A percentile compares a stretch with the other conserved stretches of the same genome.
These are phyloP conservation scores for Lipomyces sp. DNA, from an alignment of 805 yeast species.

Conservation along the genomic window DNA sequence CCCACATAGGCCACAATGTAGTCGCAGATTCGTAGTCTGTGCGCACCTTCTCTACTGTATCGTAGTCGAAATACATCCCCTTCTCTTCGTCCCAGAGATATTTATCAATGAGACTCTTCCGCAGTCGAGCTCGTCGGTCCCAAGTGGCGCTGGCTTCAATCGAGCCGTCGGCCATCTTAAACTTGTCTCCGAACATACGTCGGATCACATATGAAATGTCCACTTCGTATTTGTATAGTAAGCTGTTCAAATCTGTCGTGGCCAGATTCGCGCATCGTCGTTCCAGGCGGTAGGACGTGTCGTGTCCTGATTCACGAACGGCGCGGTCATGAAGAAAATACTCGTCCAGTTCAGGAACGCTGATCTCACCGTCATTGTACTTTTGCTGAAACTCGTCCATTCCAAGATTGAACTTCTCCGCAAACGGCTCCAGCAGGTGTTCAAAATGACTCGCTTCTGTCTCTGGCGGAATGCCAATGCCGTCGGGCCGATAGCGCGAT, in stretches of 20 bases:
- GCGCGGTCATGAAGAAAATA: conserved; percentile 91
- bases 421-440: conserved; percentile 64
- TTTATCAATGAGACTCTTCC: conserved; percentile 57
- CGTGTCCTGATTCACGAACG: conserved; percentile 95
- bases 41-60: conserved; percentile 54
- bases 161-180: conserved; percentile 38
- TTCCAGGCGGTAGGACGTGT: conserved; percentile 85
- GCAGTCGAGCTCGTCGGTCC: conserved; percentile 52
- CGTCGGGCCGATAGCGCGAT: conserved; percentile 87
- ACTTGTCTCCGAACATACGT: conserved; percentile 51
- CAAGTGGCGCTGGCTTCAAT: conserved; percentile 55
- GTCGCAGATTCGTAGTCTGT: conserved; percentile 81
- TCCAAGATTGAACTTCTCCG: conserved; percentile 55
- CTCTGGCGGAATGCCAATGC: conserved; percentile 94
- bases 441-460: conserved; percentile 88
- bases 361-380: conserved; percentile 63
- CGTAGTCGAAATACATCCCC: conserved; percentile 80
- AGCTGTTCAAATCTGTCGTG: conserved; percentile 81
- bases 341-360: conserved; percentile 80
- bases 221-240: conserved; percentile 82
- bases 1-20: conserved; percentile 89
- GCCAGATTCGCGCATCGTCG: conserved; percentile 87
- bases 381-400: conserved; percentile 62
- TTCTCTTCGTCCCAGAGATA: conserved; percentile 81
- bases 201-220: conserved; percentile 72